Evolutionary conservation across 1,139 yeast genomes (phyloP).

Genomic region (Yueomyces sp.): DNA sequence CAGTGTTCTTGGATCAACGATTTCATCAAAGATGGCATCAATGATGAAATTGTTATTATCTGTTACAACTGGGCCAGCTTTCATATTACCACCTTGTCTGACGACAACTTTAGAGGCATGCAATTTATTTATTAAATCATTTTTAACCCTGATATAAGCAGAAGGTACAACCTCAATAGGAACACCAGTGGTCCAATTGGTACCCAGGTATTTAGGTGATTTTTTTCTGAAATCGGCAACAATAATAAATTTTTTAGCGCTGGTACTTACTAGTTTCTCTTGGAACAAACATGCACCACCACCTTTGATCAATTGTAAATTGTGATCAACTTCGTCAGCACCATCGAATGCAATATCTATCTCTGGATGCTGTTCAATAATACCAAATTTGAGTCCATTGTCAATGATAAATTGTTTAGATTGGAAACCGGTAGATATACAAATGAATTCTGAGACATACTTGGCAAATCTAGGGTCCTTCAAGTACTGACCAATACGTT

Average conservation of each 20-base stretch:
- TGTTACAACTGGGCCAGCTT: slow-evolving; percentile 97
- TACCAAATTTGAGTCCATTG: slow-evolving; percentile 67
- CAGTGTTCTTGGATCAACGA: slow-evolving; percentile 46
- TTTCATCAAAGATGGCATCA: slow-evolving; percentile 85
- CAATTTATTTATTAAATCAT: slow-evolving; percentile 40
- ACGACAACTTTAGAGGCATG: slow-evolving; percentile 46
- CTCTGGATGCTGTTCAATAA: slow-evolving; percentile 67
- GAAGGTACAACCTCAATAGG: slow-evolving; percentile 94
- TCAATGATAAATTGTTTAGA: slow-evolving; percentile 73
- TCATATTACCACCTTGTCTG: slow-evolving; percentile 80
- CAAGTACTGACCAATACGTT: slow-evolving; percentile 53
- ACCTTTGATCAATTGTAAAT: slow-evolving; percentile 84
- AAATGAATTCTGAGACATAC: slow-evolving; percentile 43
- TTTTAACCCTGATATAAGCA: slow-evolving; percentile 65
- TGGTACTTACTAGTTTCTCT: slow-evolving; percentile 84
- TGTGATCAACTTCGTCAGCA: slow-evolving; percentile 87
- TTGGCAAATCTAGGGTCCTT: slow-evolving; percentile 26
- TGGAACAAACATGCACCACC: slow-evolving; percentile 98
- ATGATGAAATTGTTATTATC: slow-evolving; percentile 90
- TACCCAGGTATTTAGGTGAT: slow-evolving; percentile 54
- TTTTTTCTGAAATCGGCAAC: slow-evolving; percentile 90
- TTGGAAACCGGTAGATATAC: slow-evolving; percentile 96
- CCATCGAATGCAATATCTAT: slow-evolving; percentile 96
- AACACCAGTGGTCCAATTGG: slow-evolving; percentile 78
- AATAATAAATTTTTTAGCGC: slow-evolving; percentile 64